Base-by-base conservation (phyloP, 192 early-diverging fungal genomes). In the Physocladia obscura region DNA sequence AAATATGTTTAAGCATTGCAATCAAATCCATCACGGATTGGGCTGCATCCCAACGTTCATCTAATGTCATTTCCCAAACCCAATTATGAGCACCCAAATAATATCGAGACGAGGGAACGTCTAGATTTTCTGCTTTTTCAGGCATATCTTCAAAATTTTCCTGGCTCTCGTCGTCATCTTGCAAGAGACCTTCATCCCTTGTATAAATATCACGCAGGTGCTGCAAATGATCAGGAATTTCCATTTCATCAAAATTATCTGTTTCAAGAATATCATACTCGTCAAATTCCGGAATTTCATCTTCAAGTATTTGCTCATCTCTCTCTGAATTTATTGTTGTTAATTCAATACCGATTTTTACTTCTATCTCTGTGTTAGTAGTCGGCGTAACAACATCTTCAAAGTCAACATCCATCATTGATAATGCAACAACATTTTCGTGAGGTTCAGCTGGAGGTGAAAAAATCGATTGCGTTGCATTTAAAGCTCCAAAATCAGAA, bases 161-260 rank as follows among this genome's bases (percentile, higher is more conserved):
- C 31, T 26, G n/a, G 6, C 19, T 26, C 55, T 59, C 57, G 30
- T 77, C 76, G 8, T 13, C 63, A 5, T 69, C 71, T n/a, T n/a
- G n/a, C n/a, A n/a, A n/a, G 8, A 30, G 4, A 35, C 11, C 44
- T 6, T 11, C 21, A 64, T 21, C 47, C 4, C 19, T 57, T 24
- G 4, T 40, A 49, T 31, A 75, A 52, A 77, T 58, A 26, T 77
- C 76, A 11, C 76, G 74, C 38, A 77, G 39, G 55, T 77, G 76
- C 62, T 79, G 76, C 17, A 77, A 21, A 50, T 76, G 48, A n/a
- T 77, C 76, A 11, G 75, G 15, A 19, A 40, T 55, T 27, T 79
- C 76, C n/a, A 79, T 52, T 54, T 79, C 71, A n/a, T 77, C 76
- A 4, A 54, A 15, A 57, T 79, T 56, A 21, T 77, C 76, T 21